Evolutionary conservation across 352 stramenopile species (phyloP).

Genomic region (Pythium utonaiense): DNA sequence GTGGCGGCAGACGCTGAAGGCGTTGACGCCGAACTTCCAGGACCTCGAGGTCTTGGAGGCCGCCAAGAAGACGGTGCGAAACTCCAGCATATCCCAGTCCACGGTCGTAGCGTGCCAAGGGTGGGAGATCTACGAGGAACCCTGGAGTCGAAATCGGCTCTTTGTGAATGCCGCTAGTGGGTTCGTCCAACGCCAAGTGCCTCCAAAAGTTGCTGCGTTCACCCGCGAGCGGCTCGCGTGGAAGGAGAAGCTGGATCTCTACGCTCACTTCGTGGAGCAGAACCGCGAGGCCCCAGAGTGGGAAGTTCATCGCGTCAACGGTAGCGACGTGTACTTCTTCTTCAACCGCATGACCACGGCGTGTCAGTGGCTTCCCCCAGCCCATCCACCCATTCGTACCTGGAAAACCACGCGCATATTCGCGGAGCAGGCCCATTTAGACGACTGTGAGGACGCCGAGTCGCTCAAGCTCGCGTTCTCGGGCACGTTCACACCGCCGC

Average conservation of each 20-base stretch:
- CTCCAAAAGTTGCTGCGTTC: conserved; percentile 32
- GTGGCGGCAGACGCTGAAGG: conserved; percentile 47
- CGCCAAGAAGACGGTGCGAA: conserved; percentile 34
- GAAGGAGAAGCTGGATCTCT: conserved; percentile 58
- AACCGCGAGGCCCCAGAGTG: conserved; percentile 44
- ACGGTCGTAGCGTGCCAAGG: conserved; percentile 6
- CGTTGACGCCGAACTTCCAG: conserved; percentile 44
- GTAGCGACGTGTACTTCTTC: conserved; percentile 68
- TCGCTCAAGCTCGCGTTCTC: conserved; percentile 52
- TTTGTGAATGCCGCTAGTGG: conserved; percentile 59
- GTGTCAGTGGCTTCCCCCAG: conserved; percentile 58
- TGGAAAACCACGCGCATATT: conserved; percentile 67
- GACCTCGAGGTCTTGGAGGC: conserved; percentile 45
- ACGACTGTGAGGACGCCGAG: conserved; percentile 44
- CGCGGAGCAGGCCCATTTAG: conserved; percentile 35
- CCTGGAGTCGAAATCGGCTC: conserved; percentile 49
- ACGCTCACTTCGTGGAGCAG: conserved; percentile 50
- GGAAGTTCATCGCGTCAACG: conserved; percentile 59
- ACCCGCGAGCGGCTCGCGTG: conserved; percentile 39
- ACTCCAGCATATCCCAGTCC: background rate
- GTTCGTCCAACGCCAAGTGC: conserved; percentile 66
- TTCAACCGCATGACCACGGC: conserved; percentile 47
- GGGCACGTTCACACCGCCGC: conserved; percentile 17
- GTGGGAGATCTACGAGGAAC: conserved; percentile 56
- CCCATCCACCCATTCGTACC: conserved; percentile 25